Evolutionary conservation across 305 asterid genomes (phyloP).

Genomic region (Solanum chacoense): DNA sequence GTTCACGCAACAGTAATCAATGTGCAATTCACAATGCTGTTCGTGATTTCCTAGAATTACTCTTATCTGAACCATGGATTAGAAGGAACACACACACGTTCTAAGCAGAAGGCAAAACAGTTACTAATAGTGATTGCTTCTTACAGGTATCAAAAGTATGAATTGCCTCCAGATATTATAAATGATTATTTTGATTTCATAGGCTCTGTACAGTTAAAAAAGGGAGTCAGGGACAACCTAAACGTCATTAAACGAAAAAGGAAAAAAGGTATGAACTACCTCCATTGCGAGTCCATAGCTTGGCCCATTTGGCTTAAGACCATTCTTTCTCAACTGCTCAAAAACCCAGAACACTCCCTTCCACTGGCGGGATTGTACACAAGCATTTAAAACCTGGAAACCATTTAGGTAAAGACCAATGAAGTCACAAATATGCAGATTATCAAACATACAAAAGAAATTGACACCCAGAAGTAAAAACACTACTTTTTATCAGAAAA

Average conservation of each 20-base stretch:
- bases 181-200: neutral
- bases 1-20: neutral
- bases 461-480: neutral
- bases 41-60: neutral
- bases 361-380: slow-evolving; percentile 79
- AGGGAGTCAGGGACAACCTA: neutral
- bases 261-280: slow-evolving; percentile 27
- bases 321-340: slow-evolving; percentile 71
- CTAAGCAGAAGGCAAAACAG: neutral
- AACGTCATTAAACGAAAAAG: neutral
- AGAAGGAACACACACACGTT: neutral
- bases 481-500: neutral
- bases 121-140: neutral
- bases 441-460: neutral
- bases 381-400: slow-evolving; percentile 79
- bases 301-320: slow-evolving; percentile 81
- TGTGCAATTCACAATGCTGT: neutral
- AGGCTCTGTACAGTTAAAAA: neutral
- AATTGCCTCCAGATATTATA: neutral
- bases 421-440: slow-evolving; percentile 1
- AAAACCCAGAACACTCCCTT: slow-evolving; percentile 95
- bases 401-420: slow-evolving; percentile 5
- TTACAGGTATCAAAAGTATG: neutral
- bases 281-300: slow-evolving; percentile 98
- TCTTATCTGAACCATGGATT: neutral